These are phyloP conservation scores for Immersiella caudata DNA, from an alignment of 495 filamentous ascomycete genomes.

Conservation along the genomic window DNA sequence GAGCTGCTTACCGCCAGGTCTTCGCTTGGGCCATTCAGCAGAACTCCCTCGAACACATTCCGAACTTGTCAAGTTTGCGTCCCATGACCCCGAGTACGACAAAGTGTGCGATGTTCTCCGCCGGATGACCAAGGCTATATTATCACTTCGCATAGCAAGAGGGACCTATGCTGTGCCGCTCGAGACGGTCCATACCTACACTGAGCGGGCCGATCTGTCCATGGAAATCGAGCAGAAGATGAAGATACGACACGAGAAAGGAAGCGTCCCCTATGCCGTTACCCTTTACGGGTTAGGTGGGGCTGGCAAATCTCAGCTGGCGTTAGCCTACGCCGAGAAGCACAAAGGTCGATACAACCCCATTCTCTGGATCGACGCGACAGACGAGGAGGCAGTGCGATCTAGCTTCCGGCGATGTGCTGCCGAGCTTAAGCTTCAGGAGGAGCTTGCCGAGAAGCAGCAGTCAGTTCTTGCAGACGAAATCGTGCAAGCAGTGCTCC, in stretches of 20 bases:
- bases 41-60: no score
- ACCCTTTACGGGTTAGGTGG: constrained; percentile 24
- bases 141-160: constrained; percentile 1
- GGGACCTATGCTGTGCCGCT: constrained; percentile 24
- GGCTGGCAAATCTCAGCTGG: constrained; percentile 30
- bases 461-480: constrained; percentile 24
- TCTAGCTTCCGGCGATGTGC: constrained; percentile 36
- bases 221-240: constrained; percentile 23
- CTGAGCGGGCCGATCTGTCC: constrained; percentile 20
- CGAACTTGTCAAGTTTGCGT: no score
- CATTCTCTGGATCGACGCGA: constrained; percentile 36
- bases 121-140: constrained; percentile 2
- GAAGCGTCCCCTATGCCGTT: constrained; percentile 23
- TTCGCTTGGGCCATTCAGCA: no score
- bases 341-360: constrained; percentile 29
- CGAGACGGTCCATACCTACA: constrained; percentile 25
- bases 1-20: no score
- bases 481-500: constrained; percentile 28
- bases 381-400: constrained; percentile 30
- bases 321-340: constrained; percentile 29
- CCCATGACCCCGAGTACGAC: no score
- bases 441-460: constrained; percentile 26
- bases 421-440: constrained; percentile 28
- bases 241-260: constrained; percentile 22
- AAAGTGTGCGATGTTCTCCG: no score